Evolutionary conservation across 768 basidiomycete species (phyloP), one percentile per base, ranked within the genome.

Genomic region (Suillus alpinus): DNA sequence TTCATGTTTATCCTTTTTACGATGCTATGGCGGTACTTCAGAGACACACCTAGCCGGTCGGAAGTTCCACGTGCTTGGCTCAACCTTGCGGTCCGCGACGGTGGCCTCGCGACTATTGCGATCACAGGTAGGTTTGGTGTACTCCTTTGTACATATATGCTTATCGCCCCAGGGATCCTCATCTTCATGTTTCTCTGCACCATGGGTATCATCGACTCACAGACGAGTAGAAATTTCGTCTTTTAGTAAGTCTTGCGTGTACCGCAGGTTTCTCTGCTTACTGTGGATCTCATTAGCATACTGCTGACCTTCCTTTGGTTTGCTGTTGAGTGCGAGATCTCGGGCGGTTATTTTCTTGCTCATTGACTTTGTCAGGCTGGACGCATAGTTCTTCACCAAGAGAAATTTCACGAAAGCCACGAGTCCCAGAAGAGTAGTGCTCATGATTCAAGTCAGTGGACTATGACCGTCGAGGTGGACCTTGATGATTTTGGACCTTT

Each of bases 151-250:
- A 37, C 52, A 16, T 18, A 36, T 23, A 34, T 23, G 6, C 31
- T 53, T 36, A 53, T 26, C 4, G 37, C 8, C 23, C 37, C 26
- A 70, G 69, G 40, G 16, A 31, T 68, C 8, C 56, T 66, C 61
- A 18, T 69, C 1, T 66, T 69, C 34, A n/a, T 68, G 58, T 65
- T 63, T 2, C 66, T 71, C 20, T 62, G 58, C 46, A 52, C 59
- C 9, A 37, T 62, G 20, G 31, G 31, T 4, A 59, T 68, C 7
- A 64, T 68, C 46, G 37, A 58, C 37, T 56, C 55, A n/a, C 39
- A 40, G 13, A 61, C 64, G 60, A 58, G 59, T 8, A 63, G 65
- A n/a, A 71, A 71, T 31, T 50, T 71, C 1, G 57, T 59, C 1
- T 71, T 66, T 53, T 63, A 66, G 69, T 68, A 37, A 23, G 69